Evolutionary conservation across 805 yeast genomes (phyloP), one percentile per base, ranked within the genome.

Genomic region (Debaryomyces maramus): DNA sequence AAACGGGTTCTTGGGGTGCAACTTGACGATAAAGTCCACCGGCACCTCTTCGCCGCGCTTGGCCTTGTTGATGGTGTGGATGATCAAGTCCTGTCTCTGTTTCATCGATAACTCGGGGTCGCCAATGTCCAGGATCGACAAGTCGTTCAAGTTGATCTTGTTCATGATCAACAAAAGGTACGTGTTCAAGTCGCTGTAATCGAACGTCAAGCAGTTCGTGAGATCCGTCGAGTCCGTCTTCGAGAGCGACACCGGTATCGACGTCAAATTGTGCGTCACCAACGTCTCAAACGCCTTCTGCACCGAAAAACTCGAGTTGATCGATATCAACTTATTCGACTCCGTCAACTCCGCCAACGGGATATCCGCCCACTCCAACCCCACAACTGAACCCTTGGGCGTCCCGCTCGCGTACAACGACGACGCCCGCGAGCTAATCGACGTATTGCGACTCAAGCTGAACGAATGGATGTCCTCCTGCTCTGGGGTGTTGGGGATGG

Each of bases 21-120:
- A 67, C 52, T 81, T 82, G 36, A 89, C 82, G 24, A 90, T 95
- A 63, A 89, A 88, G 43, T 82, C 81, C 5, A 93, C 97, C 3
- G 97, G 95, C 0, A 93, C 96, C 38, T 87, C 90, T 46, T 85
- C 86, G 30, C 97, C 97, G 38, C 73, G 73, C 52, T 89, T 87
- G 18, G 97, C 96, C 52, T 75, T 80, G 40, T 66, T 60, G 50
- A 79, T 63, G 39, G 73, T 58, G 13, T 60, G 53, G 15, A 67
- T 60, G 32, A 80, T 60, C 41, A 72, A 65, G 20, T 71, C 71
- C 40, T 65, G 55, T 40, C 60, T 58, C 36, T 60, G 56, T 48
- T 53, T 46, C 16, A 46, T 41, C 33, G 42, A 45, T 45, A 58
- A 60, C 35, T 58, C 52, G 30, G 53, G 51, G 32, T 65, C 51